Conservation (phyloP, 192 early-diverging fungal species). For the Diversispora epigaea region DNA sequence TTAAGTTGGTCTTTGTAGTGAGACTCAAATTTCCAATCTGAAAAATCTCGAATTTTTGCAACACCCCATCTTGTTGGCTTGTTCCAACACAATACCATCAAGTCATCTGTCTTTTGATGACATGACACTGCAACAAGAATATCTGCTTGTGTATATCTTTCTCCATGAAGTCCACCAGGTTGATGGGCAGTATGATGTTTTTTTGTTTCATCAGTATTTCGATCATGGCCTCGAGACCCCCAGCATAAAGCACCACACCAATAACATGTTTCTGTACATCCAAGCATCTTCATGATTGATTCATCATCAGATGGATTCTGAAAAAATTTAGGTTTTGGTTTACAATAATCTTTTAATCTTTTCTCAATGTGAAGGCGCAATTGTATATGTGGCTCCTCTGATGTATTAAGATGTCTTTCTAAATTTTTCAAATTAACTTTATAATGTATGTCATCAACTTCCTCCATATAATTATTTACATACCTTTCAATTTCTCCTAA, state of each 20-base stretch:
- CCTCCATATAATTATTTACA: conserved; percentile 19
- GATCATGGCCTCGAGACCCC: conserved; percentile 14
- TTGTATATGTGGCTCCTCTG: not conserved
- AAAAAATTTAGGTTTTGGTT: not conserved
- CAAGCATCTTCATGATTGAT: conserved; percentile 11
- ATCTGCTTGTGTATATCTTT: not conserved
- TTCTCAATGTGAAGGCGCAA: not conserved
- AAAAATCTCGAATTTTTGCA: not conserved
- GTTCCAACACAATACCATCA: not conserved
- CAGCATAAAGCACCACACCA: no score
- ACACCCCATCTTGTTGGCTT: not conserved
- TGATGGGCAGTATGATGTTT: conserved; percentile 28
- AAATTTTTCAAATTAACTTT: not conserved
- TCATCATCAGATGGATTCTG: conserved; percentile 12
- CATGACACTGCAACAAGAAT: not conserved
- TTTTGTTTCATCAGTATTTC: conserved; percentile 1
- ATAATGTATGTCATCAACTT: conserved; percentile 27
- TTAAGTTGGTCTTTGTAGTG: conserved; percentile 13
- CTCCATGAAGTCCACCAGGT: not conserved
- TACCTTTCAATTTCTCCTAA: conserved; percentile 15
- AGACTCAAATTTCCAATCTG: conserved; percentile 20
- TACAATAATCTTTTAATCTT: not conserved
- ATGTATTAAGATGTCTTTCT: not conserved
- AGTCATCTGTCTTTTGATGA: not conserved
- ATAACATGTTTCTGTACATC: conserved; percentile 16